A percentile compares a stretch with the other conserved stretches of the same genome.
phyloP scores from a whole-genome alignment of 257 asterid genomes.

The Jacaranda mimosifolia region DNA sequence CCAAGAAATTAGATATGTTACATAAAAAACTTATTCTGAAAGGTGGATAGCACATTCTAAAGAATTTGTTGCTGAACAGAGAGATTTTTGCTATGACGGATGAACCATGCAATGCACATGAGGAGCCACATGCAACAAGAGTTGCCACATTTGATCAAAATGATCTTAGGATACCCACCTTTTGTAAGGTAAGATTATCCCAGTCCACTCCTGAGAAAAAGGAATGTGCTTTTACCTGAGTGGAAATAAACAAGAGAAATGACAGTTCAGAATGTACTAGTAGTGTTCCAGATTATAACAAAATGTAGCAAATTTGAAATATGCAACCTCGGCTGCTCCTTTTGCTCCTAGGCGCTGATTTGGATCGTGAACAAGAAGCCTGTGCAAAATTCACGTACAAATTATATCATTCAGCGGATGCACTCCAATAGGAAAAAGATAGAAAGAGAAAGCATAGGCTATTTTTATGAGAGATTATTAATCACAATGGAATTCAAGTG shows the following conservation, averaged over 20 bases:
- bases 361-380: constrained; percentile 89
- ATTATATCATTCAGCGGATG: constrained; percentile 36
- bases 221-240: constrained; percentile 86
- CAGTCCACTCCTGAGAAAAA: constrained; percentile 94
- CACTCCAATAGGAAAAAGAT: constrained; percentile 25
- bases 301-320: constrained; percentile 28
- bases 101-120: constrained; percentile 21
- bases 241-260: constrained; percentile 35
- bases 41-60: constrained; percentile 7
- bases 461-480: constrained; percentile 22
- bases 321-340: constrained; percentile 87
- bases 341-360: constrained; percentile 85
- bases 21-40: constrained; percentile 11
- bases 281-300: constrained; percentile 25
- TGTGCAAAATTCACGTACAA: constrained; percentile 43
- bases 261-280: constrained; percentile 27
- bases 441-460: not conserved
- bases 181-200: constrained; percentile 87
- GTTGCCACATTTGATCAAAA: constrained; percentile 13
- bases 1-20: not conserved
- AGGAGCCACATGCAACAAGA: constrained; percentile 8
- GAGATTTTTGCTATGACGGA: constrained; percentile 20
- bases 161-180: constrained; percentile 55
- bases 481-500: constrained; percentile 22
- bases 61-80: not conserved